A percentile compares a stretch with the other conserved stretches of the same genome.
phyloP scores from a whole-genome alignment of 2,329 filamentous ascomycete genomes.

The Sarocladium brachiariae region DNA sequence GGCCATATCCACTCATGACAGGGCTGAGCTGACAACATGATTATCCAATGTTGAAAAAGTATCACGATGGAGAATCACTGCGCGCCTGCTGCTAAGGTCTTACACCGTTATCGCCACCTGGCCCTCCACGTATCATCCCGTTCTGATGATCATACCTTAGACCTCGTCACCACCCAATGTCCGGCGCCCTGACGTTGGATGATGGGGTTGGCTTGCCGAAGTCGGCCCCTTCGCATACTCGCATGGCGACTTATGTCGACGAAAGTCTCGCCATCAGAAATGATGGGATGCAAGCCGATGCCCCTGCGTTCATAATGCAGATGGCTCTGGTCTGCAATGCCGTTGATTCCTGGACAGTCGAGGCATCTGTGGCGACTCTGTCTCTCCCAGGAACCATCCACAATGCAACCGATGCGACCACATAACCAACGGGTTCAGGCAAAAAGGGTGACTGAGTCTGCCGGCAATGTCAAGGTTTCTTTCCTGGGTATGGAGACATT shows the following conservation, averaged over 20 bases:
- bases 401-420: no score
- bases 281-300: background rate
- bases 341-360: background rate
- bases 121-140: background rate
- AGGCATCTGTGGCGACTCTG: background rate
- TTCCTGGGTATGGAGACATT: no score
- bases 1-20: background rate
- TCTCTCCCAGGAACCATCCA: no score
- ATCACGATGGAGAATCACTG: background rate
- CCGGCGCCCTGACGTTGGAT: no score
- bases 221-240: no score
- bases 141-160: background rate
- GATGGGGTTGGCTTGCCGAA: no score
- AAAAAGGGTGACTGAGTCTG: no score
- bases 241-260: no score
- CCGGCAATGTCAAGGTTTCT: no score
- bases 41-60: background rate
- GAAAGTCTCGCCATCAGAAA: background rate
- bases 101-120: background rate
- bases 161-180: no score
- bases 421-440: no score
- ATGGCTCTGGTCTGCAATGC: background rate
- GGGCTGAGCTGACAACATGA: conserved; percentile 2
- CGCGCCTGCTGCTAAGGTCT: background rate
- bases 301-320: background rate